Base-by-base conservation (phyloP, 1,284 basidiomycete species). In the Gymnopus androsaceus region DNA sequence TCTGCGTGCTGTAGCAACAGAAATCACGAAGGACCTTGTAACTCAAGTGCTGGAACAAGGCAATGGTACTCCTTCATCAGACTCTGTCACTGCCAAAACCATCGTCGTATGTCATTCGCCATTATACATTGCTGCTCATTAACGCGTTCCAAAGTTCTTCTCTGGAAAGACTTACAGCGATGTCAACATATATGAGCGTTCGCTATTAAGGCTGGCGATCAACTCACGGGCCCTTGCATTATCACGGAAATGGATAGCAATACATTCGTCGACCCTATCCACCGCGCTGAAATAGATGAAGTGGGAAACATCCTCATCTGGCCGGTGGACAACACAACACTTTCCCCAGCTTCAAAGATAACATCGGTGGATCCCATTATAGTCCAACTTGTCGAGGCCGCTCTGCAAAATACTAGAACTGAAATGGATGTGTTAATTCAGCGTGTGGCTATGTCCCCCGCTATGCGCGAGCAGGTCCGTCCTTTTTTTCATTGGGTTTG, bases 361-460 rank as follows among this genome's bases (percentile, higher is more conserved):
- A 59, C 56, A 19, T 42, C n/a, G n/a, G n/a, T 61, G 38, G 64
- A 66, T 53, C 64, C 65, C 23, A 68, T 70, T 19, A 55, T 66
- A 34, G 63, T 69, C 6, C 64, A 70, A 54, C 60, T 70, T 14
- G 59, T 70, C 23, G 69, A 70, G 58, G 68, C 68, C 23, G 66
- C 65, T 23, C 55, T 70, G 25, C 65, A 66, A 27, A 70, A 68
- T 47, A 61, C 65, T 14, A 57, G 69, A 51, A 56, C 61, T 8
- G 69, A 70, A 58, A 70, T 70, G 69, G 69, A 70, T 52, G 61
- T 61, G 9, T 52, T 67, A 31, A 67, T 68, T 42, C 61, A 66
- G 53, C 54, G 68, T 55, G 58, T 62, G 11, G 67, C 67, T 1
- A 65, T 69, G 61, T 68, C 66, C 19, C 68, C 68, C n/a, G 68